Conservation (phyloP, 345 rosid genomes). For the Salix dunnii region DNA sequence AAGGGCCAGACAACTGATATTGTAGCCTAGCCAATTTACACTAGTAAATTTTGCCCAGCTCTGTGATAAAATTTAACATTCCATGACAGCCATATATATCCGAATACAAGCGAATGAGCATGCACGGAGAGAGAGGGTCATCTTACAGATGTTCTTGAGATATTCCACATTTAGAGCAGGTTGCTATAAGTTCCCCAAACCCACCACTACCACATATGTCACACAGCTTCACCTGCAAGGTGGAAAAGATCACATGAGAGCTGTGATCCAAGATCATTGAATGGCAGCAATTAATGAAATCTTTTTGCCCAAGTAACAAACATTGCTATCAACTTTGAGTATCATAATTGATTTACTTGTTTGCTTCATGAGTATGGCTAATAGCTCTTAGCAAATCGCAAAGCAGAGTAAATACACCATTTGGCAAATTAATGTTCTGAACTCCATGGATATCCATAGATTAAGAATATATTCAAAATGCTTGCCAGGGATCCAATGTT, state of each 20-base stretch:
- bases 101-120: constrained; percentile 1
- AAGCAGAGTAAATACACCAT: too few species aligned
- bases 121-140: background rate
- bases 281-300: background rate
- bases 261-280: background rate
- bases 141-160: constrained; percentile 50
- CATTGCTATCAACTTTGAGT: too few species aligned
- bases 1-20: background rate
- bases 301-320: too few species aligned
- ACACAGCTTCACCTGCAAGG: constrained; percentile 32
- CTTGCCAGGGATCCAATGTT: too few species aligned
- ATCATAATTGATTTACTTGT: too few species aligned
- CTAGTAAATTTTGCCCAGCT: background rate
- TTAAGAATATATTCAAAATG: too few species aligned
- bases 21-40: background rate
- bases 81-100: background rate
- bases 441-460: too few species aligned
- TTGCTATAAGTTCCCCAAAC: constrained; percentile 18
- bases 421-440: too few species aligned
- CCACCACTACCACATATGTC: constrained; percentile 46
- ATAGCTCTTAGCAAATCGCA: too few species aligned
- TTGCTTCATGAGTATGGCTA: too few species aligned
- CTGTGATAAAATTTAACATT: background rate
- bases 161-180: constrained; percentile 41
- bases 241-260: too few species aligned